These are phyloP conservation scores for Fusarium sp. DNA, from an alignment of 2,329 filamentous ascomycete species.

Conservation along the genomic window DNA sequence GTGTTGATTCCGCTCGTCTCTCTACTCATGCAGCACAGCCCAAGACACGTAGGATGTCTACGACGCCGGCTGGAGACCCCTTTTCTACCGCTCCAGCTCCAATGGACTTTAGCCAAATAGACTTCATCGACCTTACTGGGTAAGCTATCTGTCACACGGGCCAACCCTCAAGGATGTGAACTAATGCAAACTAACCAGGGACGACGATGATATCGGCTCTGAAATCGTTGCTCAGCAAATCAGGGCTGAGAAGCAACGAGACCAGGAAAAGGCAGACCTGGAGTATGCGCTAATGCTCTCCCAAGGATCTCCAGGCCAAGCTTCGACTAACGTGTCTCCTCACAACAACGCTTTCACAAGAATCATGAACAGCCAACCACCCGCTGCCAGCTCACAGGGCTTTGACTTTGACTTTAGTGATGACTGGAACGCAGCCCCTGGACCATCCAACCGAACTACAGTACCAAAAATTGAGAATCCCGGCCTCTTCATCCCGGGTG, in stretches of 20 bases:
- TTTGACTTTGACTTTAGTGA: not conserved
- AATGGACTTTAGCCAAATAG: slow-evolving; percentile 32
- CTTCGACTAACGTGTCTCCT: slow-evolving; percentile 3
- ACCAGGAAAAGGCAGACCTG: slow-evolving; percentile 45
- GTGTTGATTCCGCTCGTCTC: slow-evolving; percentile 33
- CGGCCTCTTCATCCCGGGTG: slow-evolving; percentile 28
- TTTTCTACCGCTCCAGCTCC: slow-evolving; percentile 7
- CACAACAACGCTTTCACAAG: slow-evolving; percentile 42
- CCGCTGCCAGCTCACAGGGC: slow-evolving; percentile 10
- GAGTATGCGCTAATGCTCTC: slow-evolving; percentile 46
- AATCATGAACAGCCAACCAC: slow-evolving; percentile 46
- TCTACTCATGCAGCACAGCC: slow-evolving; percentile 17
- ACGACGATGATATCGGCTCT: slow-evolving; percentile 47
- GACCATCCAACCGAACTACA: not conserved
- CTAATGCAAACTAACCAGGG: slow-evolving; percentile 39
- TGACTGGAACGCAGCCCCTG: not conserved
- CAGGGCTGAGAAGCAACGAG: slow-evolving; percentile 48
- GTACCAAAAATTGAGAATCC: not conserved
- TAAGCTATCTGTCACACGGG: slow-evolving; percentile 34
- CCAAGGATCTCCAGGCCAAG: slow-evolving; percentile 27
- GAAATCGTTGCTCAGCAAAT: slow-evolving; percentile 49
- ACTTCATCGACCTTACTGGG: slow-evolving; percentile 58
- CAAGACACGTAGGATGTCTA: slow-evolving; percentile 52
- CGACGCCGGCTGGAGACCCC: slow-evolving; percentile 19
- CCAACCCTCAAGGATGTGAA: not conserved